These are phyloP conservation scores for Pleurostoma richardsiae DNA, from an alignment of 2,329 filamentous ascomycete species.

Conservation along the genomic window DNA sequence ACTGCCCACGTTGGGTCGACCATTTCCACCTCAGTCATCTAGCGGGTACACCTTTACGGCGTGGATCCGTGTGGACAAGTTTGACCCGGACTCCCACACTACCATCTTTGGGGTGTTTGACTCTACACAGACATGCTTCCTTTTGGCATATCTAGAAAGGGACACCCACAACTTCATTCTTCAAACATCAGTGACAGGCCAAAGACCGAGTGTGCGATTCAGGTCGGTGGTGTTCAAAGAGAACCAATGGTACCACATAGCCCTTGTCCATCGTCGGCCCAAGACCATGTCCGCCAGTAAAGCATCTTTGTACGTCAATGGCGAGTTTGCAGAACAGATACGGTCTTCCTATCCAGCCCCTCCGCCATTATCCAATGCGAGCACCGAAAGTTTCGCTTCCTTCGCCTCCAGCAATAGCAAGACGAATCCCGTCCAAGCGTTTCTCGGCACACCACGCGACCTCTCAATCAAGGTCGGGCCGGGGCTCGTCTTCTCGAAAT, in stretches of 20 bases:
- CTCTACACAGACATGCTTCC: conserved; percentile 83
- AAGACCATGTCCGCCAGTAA: conserved; percentile 73
- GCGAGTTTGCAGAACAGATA: conserved; percentile 88
- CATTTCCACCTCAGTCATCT: conserved; percentile 75
- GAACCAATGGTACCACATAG: conserved; percentile 88
- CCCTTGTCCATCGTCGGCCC: conserved; percentile 75
- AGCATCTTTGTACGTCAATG: conserved; percentile 85
- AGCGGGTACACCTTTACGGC: conserved; percentile 86
- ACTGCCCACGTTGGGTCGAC: conserved; percentile 74
- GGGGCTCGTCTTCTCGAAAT: conserved; percentile 70
- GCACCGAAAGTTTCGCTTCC: conserved; percentile 65
- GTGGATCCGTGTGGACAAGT: conserved; percentile 85
- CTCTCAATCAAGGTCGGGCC: conserved; percentile 71
- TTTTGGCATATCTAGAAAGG: conserved; percentile 89
- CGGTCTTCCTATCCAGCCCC: conserved; percentile 82
- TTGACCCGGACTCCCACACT: conserved; percentile 80
- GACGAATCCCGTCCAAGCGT: conserved; percentile 75
- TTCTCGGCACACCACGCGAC: conserved; percentile 87
- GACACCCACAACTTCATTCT: conserved; percentile 92
- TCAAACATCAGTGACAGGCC: conserved; percentile 86
- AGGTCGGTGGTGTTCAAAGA: conserved; percentile 74
- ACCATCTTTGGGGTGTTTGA: conserved; percentile 97
- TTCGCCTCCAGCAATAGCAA: conserved; percentile 55
- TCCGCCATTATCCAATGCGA: conserved; percentile 59
- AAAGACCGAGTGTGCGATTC: conserved; percentile 87